Evolutionary conservation across 176 grass and related monocot genomes (phyloP), one percentile per base, ranked within the genome.

Genomic region (Triticum dicoccoides): DNA sequence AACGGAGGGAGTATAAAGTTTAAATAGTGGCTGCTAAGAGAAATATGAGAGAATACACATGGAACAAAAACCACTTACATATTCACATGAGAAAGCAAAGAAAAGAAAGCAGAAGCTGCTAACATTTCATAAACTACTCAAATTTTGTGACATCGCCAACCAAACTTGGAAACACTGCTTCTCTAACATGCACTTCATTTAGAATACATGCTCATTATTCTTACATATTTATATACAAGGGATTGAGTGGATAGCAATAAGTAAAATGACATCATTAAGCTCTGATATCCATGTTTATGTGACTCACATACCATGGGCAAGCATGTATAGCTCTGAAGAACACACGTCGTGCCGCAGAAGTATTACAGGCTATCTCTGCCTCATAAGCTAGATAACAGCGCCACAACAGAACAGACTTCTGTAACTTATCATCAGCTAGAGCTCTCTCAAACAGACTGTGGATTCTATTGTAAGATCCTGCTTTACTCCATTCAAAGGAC

Each of bases 301-400:
- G 47, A 86, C 38, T 30, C 11, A 11, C 78, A 61, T 96, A 96
- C 96, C 96, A 98, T 34, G 96, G 96, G 82, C 96, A 98, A 68
- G 96, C 84, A 88, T 98, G 96, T 92, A 98, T 98, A 77, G 96
- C 96, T 92, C 96, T 96, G 85, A 96, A 98, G 77, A 98, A 96
- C 45, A 96, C 90, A 75, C 92, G 88, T 29, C 90, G 90, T 70
- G 96, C 93, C 34, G 88, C 87, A 82, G 91, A 90, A 77, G 79
- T 85, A 91, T 96, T 90, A 84, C 87, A 89, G 67, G 87, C 65
- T 69, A 96, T 86, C 61, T 96, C 90, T 35, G 80, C 80, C 82
- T 94, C 93, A 70, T 96, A 98, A 73, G 88, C 86, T 85, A 98
- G 90, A 88, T 96, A 98, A 82, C 86, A 92, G 37, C 92, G 91